A percentile compares a stretch with the other conserved stretches of the same genome.
Evolutionary conservation across 441 rosid genomes (phyloP).

Genomic region (Mallotus repandus): DNA sequence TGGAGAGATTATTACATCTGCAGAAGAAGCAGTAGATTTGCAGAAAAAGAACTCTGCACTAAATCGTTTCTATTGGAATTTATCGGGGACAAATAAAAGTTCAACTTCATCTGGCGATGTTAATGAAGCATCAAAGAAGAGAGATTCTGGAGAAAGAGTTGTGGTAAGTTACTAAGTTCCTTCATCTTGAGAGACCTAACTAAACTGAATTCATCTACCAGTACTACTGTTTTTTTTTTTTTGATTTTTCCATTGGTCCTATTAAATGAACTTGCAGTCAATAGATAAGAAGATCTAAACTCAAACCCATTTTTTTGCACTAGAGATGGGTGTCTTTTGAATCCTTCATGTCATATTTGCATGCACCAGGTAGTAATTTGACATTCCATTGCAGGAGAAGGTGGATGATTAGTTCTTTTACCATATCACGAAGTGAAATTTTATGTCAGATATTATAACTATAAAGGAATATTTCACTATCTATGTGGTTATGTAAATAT

Average conservation of each 20-base stretch:
- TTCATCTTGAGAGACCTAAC: slow-evolving; percentile 1
- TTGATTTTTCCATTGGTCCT: background rate
- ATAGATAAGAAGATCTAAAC: background rate
- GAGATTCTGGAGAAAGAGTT: slow-evolving; percentile 67
- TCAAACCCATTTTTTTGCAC: background rate
- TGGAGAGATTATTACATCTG: slow-evolving; percentile 67
- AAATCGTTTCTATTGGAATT: slow-evolving; percentile 78
- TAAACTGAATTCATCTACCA: background rate
- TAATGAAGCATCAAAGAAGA: slow-evolving; percentile 49
- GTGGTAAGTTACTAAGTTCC: slow-evolving; percentile 54
- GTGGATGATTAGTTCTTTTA: background rate
- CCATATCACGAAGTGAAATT: background rate
- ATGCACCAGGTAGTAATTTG: background rate
- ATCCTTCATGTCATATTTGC: background rate
- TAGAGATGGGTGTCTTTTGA: background rate
- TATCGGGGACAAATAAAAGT: slow-evolving; percentile 51
- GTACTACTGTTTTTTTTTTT: background rate
- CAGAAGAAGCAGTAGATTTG: slow-evolving; percentile 79
- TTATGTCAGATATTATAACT: background rate
- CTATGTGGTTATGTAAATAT: background rate
- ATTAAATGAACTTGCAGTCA: background rate
- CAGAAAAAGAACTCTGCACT: slow-evolving; percentile 79
- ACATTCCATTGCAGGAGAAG: background rate
- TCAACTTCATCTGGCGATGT: slow-evolving; percentile 35
- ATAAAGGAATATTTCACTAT: background rate